Conservation (phyloP, 78 protist genomes). For the Planoprotostelium fungivorum region DNA sequence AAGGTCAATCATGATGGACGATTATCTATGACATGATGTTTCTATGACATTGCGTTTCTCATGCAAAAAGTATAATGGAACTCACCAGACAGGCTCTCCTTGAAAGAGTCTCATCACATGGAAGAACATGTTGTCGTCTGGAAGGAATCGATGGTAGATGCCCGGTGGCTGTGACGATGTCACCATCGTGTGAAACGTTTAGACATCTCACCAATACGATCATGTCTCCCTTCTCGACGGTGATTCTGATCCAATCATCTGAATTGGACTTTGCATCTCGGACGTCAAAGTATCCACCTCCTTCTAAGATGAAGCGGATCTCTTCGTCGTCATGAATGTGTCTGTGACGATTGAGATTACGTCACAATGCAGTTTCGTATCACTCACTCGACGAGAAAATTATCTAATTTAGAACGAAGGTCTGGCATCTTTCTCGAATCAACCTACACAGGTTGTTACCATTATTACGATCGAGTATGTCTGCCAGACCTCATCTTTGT, state of each 20-base stretch:
- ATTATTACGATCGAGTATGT: too few species aligned
- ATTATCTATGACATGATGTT: too few species aligned
- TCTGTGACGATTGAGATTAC: conserved; percentile 11
- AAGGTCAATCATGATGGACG: too few species aligned
- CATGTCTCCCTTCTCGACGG: conserved; percentile 60
- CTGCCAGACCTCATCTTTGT: conserved; percentile 71
- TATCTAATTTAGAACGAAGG: conserved; percentile 62
- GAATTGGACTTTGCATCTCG: conserved; percentile 28
- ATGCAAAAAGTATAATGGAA: background rate
- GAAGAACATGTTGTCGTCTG: conserved; percentile 32
- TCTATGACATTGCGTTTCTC: too few species aligned
- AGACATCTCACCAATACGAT: conserved; percentile 57
- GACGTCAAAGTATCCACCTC: conserved; percentile 87
- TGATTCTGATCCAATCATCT: conserved; percentile 82
- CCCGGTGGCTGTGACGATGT: conserved; percentile 70
- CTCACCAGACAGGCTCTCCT: conserved; percentile 29
- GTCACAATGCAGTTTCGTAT: too few species aligned
- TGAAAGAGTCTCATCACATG: conserved; percentile 60
- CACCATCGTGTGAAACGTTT: too few species aligned
- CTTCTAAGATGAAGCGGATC: conserved; percentile 81
- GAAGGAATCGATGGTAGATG: conserved; percentile 87
- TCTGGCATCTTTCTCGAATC: conserved; percentile 42
- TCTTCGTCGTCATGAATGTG: conserved; percentile 91
- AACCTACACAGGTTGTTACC: too few species aligned
- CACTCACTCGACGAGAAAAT: conserved; percentile 72